A percentile compares a stretch with the other conserved stretches of the same genome.
Conservation (phyloP, 495 filamentous ascomycete genomes). For the Penicillium waksmanii region DNA sequence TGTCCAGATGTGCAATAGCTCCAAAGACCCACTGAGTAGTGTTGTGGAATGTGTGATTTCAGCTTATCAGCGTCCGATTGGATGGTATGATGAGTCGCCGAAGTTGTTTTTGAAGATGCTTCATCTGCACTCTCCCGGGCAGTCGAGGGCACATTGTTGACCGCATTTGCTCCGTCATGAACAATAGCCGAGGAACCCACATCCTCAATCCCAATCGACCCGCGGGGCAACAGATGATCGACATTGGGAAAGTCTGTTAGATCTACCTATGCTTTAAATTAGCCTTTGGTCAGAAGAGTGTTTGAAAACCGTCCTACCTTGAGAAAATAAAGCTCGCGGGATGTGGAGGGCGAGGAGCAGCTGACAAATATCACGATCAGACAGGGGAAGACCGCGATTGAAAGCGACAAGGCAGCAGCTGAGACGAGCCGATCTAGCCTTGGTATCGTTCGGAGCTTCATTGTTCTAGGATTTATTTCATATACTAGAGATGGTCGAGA, state of each 20-base stretch:
- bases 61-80: background rate
- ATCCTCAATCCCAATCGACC: background rate
- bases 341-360: conserved; percentile 11
- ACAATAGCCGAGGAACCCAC: background rate
- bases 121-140: background rate
- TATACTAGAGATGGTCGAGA: background rate
- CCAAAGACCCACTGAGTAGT: conserved; percentile 7
- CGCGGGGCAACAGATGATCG: background rate
- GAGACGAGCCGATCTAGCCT: background rate
- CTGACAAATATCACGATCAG: conserved; percentile 10
- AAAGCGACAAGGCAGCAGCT: conserved; percentile 8
- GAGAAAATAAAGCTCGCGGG: conserved; percentile 7
- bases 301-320: conserved; percentile 3
- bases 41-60: conserved; percentile 5
- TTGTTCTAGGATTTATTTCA: background rate
- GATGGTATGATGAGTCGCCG: background rate
- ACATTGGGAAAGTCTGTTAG: conserved; percentile 6
- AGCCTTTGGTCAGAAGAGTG: background rate
- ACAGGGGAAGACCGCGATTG: conserved; percentile 4
- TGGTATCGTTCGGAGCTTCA: background rate
- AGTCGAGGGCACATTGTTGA: background rate
- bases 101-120: background rate
- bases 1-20: conserved; percentile 11
- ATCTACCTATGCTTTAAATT: conserved; percentile 6
- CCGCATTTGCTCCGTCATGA: background rate